phyloP scores from a whole-genome alignment of 768 basidiomycete genomes.

The Rhizopogon vinicolor region DNA sequence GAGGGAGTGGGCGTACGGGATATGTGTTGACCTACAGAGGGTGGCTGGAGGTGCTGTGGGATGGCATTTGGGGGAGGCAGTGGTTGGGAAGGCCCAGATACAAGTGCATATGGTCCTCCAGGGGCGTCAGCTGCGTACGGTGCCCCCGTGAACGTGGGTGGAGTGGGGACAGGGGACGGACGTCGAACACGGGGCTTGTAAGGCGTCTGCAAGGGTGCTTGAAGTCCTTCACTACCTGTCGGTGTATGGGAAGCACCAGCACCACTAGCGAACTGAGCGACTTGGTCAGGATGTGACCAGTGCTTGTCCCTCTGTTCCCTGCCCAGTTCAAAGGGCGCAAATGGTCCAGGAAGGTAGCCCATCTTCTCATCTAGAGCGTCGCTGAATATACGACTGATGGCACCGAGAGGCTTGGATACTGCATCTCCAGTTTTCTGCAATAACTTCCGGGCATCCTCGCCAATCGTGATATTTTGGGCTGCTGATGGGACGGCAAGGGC shows the following conservation, averaged over 20 bases:
- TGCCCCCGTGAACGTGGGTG: conserved; percentile 14
- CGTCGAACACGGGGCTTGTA: conserved; percentile 71
- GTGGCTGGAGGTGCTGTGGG: conserved; percentile 28
- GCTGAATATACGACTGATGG: conserved; percentile 83
- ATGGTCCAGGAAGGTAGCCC: conserved; percentile 62
- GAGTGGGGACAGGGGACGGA: conserved; percentile 35
- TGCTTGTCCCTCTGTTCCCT: conserved; percentile 39
- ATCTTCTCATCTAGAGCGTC: conserved; percentile 75
- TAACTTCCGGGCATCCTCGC: conserved; percentile 75
- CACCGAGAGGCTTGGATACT: conserved; percentile 86
- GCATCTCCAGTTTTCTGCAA: conserved; percentile 89
- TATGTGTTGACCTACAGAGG: conserved; percentile 50
- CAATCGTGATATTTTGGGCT: conserved; percentile 20
- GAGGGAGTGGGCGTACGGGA: conserved; percentile 68
- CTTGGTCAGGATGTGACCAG: conserved; percentile 37
- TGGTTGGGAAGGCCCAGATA: conserved; percentile 45
- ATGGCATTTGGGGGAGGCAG: conserved; percentile 12
- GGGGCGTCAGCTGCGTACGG: conserved; percentile 30
- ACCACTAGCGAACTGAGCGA: conserved; percentile 19
- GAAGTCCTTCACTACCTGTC: conserved; percentile 17
- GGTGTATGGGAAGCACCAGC: conserved; percentile 37
- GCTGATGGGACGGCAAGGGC: conserved; percentile 52
- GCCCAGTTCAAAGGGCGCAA: conserved; percentile 63
- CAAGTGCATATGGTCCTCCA: conserved; percentile 22
- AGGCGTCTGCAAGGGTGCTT: conserved; percentile 51